Evolutionary conservation across 179 eudicot genomes (phyloP), one percentile per base, ranked within the genome.

Genomic region (Beta corolliflora): DNA sequence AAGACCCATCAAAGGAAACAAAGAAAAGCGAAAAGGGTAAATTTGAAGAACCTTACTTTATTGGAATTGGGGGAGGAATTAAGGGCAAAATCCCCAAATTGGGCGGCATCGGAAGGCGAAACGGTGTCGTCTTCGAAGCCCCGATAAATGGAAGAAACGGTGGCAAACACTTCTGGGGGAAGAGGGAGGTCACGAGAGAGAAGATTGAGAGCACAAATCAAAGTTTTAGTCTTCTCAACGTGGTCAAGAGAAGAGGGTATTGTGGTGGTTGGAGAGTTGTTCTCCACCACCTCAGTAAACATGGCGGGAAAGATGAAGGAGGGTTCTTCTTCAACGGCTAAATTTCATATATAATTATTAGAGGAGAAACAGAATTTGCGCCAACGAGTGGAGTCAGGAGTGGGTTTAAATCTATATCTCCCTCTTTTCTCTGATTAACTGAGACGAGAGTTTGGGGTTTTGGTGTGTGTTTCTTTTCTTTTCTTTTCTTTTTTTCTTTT

Each of bases 171-270:
- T n/a, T 92, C 86, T 1, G 88, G 84, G 23, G 99, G 98, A 21
- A 97, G 90, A 77, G 99, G 99, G 75, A 97, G 90, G 70, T 97
- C 90, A 25, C 98, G 92, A n/a, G 99, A 97, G 85, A 97, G 88
- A 78, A 94, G 86, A 83, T 93, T 94, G 80, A 97, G 93, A 3
- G 98, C 99, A 74, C 97, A 92, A 53, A 97, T 92, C 83, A 97
- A 79, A 18, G 97, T 91, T 86, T 91, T 94, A 18, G 98, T 92
- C 75, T 90, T 89, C 81, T 90, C 90, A 45, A 91, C 84, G 36
- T 77, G 79, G 79, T 89, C 84, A 76, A 82, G 81, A 29, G 79
- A 68, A 44, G 80, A 29, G 9, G 83, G 12, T 3, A 48, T 48
- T 61, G 31, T 44, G 68, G 58, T 14, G 14, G 67, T n/a, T 60